Evolutionary conservation across 108 stramenopile species (phyloP).

Genomic region (Cylindrotheca closterium): DNA sequence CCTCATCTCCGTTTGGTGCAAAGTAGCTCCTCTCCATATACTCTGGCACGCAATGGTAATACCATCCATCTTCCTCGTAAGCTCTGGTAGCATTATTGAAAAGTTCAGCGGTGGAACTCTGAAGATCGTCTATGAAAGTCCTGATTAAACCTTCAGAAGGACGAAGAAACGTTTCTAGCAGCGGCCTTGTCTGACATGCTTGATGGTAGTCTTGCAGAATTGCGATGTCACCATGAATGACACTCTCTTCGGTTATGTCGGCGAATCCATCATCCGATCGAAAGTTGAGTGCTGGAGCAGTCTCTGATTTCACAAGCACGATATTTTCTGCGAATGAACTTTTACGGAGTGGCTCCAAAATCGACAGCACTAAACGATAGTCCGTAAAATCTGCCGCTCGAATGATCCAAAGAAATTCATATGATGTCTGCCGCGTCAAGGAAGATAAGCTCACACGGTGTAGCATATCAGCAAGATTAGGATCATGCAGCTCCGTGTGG

Average conservation of each 20-base stretch:
- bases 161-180: neutral
- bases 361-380: neutral
- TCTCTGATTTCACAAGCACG: neutral
- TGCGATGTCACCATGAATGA: neutral
- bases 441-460: neutral
- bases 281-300: neutral
- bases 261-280: neutral
- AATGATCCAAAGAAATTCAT: neutral
- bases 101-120: neutral
- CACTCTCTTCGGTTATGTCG: neutral
- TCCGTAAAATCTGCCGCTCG: neutral
- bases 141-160: neutral
- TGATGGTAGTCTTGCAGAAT: neutral
- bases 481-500: neutral
- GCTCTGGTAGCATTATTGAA: too few species aligned
- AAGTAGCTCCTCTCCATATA: neutral
- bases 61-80: neutral
- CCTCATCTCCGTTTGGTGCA: neutral
- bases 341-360: neutral
- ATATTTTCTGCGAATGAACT: neutral
- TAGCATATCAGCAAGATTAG: neutral
- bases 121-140: neutral
- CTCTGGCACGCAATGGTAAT: neutral
- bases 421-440: neutral
- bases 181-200: neutral